Evolutionary conservation across 495 filamentous ascomycete species (phyloP).

Genomic region (Aspergillus sclerotiicarbonarius): DNA sequence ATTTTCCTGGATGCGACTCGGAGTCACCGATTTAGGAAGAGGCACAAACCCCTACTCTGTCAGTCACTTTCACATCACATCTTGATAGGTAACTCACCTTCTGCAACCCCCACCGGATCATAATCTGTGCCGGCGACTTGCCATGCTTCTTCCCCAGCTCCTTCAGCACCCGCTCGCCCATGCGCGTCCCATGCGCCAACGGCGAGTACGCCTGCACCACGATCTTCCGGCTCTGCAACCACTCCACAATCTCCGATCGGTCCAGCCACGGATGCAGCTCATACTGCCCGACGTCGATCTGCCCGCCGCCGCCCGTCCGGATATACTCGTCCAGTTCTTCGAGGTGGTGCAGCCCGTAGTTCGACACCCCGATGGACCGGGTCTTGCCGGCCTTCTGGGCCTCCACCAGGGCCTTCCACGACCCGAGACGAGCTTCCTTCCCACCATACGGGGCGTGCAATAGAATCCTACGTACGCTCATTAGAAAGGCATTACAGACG

Average conservation of each 20-base stretch:
- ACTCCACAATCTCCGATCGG: slow-evolving; percentile 70
- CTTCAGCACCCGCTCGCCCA: slow-evolving; percentile 58
- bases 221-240: slow-evolving; percentile 66
- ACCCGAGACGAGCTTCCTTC: slow-evolving; percentile 42
- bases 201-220: slow-evolving; percentile 79
- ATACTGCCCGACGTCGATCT: slow-evolving; percentile 80
- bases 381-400: slow-evolving; percentile 50
- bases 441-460: slow-evolving; percentile 57
- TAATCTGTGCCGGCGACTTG: slow-evolving; percentile 73
- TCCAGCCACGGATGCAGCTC: slow-evolving; percentile 87
- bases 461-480: slow-evolving; percentile 36
- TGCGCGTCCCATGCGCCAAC: slow-evolving; percentile 63
- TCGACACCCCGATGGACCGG: slow-evolving; percentile 52
- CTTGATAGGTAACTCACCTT: slow-evolving; percentile 38
- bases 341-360: slow-evolving; percentile 57
- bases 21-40: slow-evolving; percentile 61
- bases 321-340: slow-evolving; percentile 70
- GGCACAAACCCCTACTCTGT: slow-evolving; percentile 54
- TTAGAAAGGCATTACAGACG: background rate
- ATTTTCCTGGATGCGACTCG: slow-evolving; percentile 65
- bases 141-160: slow-evolving; percentile 64
- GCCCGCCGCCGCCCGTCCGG: slow-evolving; percentile 65
- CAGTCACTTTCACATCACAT: background rate
- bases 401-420: slow-evolving; percentile 53
- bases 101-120: slow-evolving; percentile 84